Percentiles rank a stretch among this genome's conserved stretches.
These are phyloP conservation scores for Macadamia tetraphylla DNA, from an alignment of 164 flowering plant species.

Conservation along the genomic window DNA sequence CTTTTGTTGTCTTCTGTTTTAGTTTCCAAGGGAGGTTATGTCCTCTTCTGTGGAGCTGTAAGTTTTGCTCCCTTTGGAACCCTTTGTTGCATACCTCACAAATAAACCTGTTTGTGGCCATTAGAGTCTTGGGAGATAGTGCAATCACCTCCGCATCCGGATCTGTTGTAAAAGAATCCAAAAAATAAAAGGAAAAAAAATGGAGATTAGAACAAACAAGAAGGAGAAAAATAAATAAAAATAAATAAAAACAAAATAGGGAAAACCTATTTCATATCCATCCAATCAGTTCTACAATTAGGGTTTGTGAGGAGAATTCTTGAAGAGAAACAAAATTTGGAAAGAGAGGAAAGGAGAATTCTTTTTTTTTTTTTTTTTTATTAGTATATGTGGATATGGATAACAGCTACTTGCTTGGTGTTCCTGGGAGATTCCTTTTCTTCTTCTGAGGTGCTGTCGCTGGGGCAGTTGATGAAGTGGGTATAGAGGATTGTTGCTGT, in stretches of 20 bases:
- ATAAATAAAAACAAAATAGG: not conserved
- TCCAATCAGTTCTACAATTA: conserved; percentile 11
- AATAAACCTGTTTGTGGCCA: conserved; percentile 90
- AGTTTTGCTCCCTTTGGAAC: conserved; percentile 87
- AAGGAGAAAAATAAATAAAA: too few relatives aligned
- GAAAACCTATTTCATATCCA: conserved; percentile 11
- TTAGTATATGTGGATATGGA: not conserved
- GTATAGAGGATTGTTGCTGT: conserved; percentile 24
- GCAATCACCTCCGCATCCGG: conserved; percentile 90
- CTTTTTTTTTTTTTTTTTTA: not conserved
- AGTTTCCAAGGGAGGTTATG: conserved; percentile 94
- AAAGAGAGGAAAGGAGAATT: not conserved
- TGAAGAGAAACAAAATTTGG: not conserved
- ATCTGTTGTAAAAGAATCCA: conserved; percentile 42
- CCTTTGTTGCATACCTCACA: conserved; percentile 95
- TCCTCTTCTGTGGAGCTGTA: conserved; percentile 93
- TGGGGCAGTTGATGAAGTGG: conserved; percentile 40
- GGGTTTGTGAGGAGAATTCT: conserved; percentile 7
- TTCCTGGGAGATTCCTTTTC: conserved; percentile 75
- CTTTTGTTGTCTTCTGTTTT: conserved; percentile 73
- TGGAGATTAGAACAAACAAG: not conserved
- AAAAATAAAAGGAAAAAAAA: conserved; percentile 2
- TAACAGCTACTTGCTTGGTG: conserved; percentile 62
- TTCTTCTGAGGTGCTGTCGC: conserved; percentile 44
- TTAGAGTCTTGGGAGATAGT: conserved; percentile 79